Base-by-base conservation (phyloP, 225 moss, liverwort and hornwort species). In the Sphagnum contortum region DNA sequence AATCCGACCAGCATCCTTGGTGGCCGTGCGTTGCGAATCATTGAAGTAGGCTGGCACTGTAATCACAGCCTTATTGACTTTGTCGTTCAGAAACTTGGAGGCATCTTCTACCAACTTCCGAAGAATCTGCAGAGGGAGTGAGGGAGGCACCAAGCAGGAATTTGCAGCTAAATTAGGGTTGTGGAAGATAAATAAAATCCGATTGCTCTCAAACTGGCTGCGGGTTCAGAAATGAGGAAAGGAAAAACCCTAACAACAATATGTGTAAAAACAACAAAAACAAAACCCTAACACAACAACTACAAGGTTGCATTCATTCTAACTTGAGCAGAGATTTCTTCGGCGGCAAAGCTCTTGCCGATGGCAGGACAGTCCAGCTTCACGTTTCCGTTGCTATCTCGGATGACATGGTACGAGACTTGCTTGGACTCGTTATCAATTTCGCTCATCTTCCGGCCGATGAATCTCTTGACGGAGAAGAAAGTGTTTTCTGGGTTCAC, bases 1-100 rank as follows among this genome's bases (percentile, higher is more conserved):
- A 74, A 96, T 96, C 55, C 90, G 90, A 50, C 95, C 92, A 29
- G 90, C 95, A 69, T 96, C 95, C 78, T 96, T 92, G 8, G 92
- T 92, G 62, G 92, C 95, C 48, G 86, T 84, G 8, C 92, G 80
- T 71, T 96, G 95, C 45, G 86, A 87, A 52, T 86, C 82, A 57
- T 86, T 86, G 49, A 83, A 83, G 60, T 86, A 82, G 58, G 86
- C 86, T 63, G 82, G 83, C 12, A 86, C 82, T n/a, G 83, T 86
- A 63, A 86, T 83, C 57, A 86, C 86, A 55, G 82, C 86, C 74
- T 86, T 86, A 61, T 65, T 74, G 64, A 86, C 72, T 75, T 57
- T 77, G 52, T 86, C 79, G 12, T 72, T 82, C 10, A 86, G 68
- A 69, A 82, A 86, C 66, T 82, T 86, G 57, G 72, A 45, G 56